These are phyloP conservation scores for Monosporascus ibericus DNA, from an alignment of 2,329 filamentous ascomycete species.

Conservation along the genomic window DNA sequence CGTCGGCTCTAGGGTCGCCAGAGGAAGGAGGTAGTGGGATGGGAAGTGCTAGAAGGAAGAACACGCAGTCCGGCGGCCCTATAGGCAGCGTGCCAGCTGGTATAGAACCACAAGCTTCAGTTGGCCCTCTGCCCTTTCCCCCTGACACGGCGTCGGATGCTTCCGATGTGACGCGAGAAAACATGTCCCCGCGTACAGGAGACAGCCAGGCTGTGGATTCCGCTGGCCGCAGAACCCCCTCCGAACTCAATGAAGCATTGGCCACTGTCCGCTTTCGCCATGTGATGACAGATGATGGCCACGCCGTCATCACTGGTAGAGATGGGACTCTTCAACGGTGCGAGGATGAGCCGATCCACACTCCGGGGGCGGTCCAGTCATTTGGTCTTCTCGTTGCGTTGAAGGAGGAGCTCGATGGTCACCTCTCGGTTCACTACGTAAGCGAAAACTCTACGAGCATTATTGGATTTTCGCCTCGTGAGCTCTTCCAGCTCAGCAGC, in stretches of 20 bases:
- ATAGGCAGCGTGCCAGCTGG: conserved; percentile 8
- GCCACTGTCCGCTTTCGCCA: conserved; percentile 75
- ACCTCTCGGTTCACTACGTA: conserved; percentile 63
- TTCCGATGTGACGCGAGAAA: conserved; percentile 15
- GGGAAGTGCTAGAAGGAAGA: conserved; percentile 8
- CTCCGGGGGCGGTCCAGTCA: conserved; percentile 73
- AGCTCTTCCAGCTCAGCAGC: conserved; percentile 67
- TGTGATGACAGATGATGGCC: conserved; percentile 67
- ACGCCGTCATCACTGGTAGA: conserved; percentile 76
- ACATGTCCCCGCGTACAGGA: conserved; percentile 1
- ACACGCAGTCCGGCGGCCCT: conserved; percentile 6
- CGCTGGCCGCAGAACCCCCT: conserved; percentile 5
- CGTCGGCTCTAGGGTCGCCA: conserved; percentile 8
- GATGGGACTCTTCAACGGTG: conserved; percentile 70
- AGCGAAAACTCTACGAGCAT: conserved; percentile 76
- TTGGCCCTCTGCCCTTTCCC: conserved; percentile 14
- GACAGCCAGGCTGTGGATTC: conserved; percentile 6
- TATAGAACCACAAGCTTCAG: conserved; percentile 2
- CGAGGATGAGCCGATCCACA: conserved; percentile 87
- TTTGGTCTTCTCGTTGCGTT: conserved; percentile 75
- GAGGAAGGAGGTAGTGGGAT: conserved; percentile 2
- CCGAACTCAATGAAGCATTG: conserved; percentile 34
- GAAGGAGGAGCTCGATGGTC: conserved; percentile 62
- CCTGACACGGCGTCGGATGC: conserved; percentile 18
- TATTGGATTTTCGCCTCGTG: conserved; percentile 69